A percentile compares a stretch with the other conserved stretches of the same genome.
These are phyloP conservation scores for Lathyrus oleraceus DNA, from an alignment of 306 rosid species.

Conservation along the genomic window DNA sequence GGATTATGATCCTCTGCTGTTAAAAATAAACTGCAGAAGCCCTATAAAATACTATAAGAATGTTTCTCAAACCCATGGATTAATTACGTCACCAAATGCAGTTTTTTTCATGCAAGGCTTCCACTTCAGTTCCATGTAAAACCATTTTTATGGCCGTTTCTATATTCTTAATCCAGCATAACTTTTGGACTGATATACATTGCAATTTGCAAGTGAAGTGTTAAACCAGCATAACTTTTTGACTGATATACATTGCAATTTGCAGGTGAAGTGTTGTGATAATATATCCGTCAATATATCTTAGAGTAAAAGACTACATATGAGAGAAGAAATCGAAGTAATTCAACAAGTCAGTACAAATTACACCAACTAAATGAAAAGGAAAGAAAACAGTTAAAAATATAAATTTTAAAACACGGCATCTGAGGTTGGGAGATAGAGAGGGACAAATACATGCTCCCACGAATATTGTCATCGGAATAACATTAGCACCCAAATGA, in stretches of 20 bases:
- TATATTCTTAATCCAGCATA: not conserved
- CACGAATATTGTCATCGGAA: conserved; percentile 35
- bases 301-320: conserved; percentile 36
- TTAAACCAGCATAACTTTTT: not conserved
- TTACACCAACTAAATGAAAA: conserved; percentile 34
- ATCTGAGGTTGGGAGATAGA: conserved; percentile 37
- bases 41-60: not conserved
- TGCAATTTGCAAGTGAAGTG: no score
- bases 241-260: conserved; percentile 15
- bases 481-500: conserved; percentile 36
- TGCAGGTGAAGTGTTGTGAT: conserved; percentile 24
- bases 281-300: conserved; percentile 27
- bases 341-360: conserved; percentile 26
- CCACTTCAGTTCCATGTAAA: conserved; percentile 1
- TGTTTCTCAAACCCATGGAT: not conserved
- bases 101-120: not conserved
- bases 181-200: no score
- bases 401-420: conserved; percentile 36
- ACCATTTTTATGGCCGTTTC: not conserved
- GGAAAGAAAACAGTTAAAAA: conserved; percentile 19
- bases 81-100: not conserved
- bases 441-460: conserved; percentile 39
- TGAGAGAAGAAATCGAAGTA: conserved; percentile 21
- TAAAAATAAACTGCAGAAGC: not conserved
- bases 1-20: conserved; percentile 4